Base-by-base conservation (phyloP, 768 basidiomycete species). In the Trametes cubensis region DNA sequence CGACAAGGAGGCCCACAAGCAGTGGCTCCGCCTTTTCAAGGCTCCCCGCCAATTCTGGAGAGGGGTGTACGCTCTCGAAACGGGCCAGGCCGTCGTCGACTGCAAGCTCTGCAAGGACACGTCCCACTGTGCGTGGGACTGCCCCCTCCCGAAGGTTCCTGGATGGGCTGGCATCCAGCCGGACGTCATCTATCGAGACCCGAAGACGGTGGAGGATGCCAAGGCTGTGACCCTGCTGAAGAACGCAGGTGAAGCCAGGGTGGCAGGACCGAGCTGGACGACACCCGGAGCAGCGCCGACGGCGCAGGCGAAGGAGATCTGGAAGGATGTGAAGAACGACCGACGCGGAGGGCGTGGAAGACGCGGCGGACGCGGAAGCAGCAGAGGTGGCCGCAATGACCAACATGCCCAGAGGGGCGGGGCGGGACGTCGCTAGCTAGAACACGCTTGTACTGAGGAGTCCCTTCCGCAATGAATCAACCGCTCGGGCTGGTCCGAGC, bases 91-190 rank as follows among this genome's bases (percentile, higher is more conserved):
- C n/a, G 40, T 28, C 25, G 57, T 58, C 6, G 57, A 58, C 57
- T 58, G 57, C 39, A 58, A 58, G 48, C 48, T 58, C 4, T 58
- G 57, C 57, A 58, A 58, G 57, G 38, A 49, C 23, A 18, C 39
- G 2, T 41, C 49, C 2, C 57, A 58, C 49, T 50, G 57, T 10
- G 49, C 57, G 26, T 18, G 47, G 13, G 57, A 58, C 25, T 58
- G 57, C 39, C 57, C 57, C 0, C 47, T 58, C 17, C 39, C 57
- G 15, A 50, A 42, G 23, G 21, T 28, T 17, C 48, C 38, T 3
- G 57, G 57, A 6, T 58, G 57, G 57, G 10, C 6, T 11, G 57
- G 57, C 2, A 41, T 28, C 17, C 28, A 23, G 14, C 21, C 40
- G 39, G 57, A 50, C 1, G 46, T 15, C 21, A 38, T 48, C 34